These are phyloP conservation scores for Rehmannia glutinosa DNA, from an alignment of 257 asterid genomes.

Conservation along the genomic window DNA sequence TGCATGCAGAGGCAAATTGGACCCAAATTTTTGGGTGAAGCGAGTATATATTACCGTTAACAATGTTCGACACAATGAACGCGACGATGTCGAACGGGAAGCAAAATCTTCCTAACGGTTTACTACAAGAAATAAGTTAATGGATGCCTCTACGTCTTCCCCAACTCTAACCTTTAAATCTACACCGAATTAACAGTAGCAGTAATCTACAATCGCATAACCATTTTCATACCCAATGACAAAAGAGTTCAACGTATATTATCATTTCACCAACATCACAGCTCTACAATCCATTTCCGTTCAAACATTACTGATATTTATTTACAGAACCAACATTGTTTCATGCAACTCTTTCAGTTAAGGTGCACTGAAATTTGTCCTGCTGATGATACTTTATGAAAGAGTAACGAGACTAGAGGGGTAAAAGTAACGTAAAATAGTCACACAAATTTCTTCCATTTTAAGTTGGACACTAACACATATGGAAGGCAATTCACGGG, in stretches of 20 bases:
- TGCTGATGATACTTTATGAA: neutral
- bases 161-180: too few species aligned
- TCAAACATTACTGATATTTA: too few species aligned
- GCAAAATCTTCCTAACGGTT: too few species aligned
- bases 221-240: neutral
- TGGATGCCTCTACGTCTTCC: too few species aligned
- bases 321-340: neutral
- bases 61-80: too few species aligned
- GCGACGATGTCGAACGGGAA: too few species aligned
- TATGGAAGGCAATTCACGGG: neutral
- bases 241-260: neutral
- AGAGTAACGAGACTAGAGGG: neutral
- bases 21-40: too few species aligned
- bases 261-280: too few species aligned
- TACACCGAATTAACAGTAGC: neutral
- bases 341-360: neutral
- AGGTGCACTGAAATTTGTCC: neutral
- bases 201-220: neutral
- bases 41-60: too few species aligned
- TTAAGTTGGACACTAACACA: neutral
- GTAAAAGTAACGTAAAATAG: neutral
- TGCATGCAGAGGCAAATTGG: too few species aligned
- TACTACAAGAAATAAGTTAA: too few species aligned
- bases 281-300: too few species aligned
- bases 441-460: neutral